phyloP scores from a whole-genome alignment of 345 rosid genomes.

The Eucalyptus cladocalyx region DNA sequence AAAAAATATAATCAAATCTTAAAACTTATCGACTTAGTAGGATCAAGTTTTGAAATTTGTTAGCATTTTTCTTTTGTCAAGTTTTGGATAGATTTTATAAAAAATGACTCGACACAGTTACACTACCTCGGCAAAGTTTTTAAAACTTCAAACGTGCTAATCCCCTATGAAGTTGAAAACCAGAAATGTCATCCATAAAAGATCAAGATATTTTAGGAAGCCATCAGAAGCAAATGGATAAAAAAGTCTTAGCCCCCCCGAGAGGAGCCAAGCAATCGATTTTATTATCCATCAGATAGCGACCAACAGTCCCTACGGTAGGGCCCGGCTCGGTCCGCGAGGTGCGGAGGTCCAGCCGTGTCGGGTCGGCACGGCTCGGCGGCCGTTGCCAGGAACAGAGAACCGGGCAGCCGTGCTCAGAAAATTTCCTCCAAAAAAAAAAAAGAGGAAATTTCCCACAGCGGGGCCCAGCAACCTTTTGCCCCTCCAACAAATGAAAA shows the following conservation, averaged over 20 bases:
- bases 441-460: background rate
- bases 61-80: no score
- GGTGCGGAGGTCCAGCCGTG: background rate
- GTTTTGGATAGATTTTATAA: no score
- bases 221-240: no score
- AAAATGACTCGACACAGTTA: no score
- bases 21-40: rapidly evolving
- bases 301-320: background rate
- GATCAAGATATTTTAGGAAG: no score
- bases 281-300: background rate
- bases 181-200: background rate
- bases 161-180: background rate
- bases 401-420: background rate
- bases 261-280: background rate
- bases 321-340: no score
- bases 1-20: rapidly evolving
- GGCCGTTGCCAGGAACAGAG: rapidly evolving
- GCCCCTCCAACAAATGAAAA: background rate
- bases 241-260: no score
- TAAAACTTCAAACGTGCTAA: rapidly evolving
- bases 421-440: background rate
- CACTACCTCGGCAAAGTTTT: rapidly evolving
- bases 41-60: rapidly evolving
- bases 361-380: background rate
- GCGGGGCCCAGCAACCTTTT: background rate